Percentiles rank a stretch among this genome's conserved stretches.
Evolutionary conservation across 768 basidiomycete species (phyloP).

Genomic region (Pulveroboletus sp.): DNA sequence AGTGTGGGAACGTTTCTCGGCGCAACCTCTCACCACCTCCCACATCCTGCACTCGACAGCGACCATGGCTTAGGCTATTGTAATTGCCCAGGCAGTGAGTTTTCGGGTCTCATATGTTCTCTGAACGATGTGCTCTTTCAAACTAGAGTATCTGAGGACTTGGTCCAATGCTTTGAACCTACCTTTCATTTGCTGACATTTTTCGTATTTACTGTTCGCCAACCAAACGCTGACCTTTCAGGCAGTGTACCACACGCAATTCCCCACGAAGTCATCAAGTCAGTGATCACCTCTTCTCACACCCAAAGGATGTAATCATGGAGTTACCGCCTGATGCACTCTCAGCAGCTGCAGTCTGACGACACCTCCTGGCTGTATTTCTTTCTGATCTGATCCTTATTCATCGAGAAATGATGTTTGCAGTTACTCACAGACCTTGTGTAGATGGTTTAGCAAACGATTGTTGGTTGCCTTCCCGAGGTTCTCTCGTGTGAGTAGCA

Average conservation of each 20-base stretch:
- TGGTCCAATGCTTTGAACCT: not conserved
- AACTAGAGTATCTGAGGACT: constrained; percentile 10
- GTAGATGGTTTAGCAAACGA: not conserved
- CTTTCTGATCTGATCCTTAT: constrained; percentile 10
- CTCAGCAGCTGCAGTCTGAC: constrained; percentile 5
- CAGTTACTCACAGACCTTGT: constrained; percentile 1
- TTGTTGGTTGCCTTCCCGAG: not conserved
- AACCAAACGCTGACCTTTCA: not conserved
- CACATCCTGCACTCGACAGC: not conserved
- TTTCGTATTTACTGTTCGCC: not conserved
- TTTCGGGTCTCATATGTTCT: not conserved
- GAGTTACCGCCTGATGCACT: constrained; percentile 14
- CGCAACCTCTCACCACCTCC: not conserved
- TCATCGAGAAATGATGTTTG: not conserved
- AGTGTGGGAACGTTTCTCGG: constrained; percentile 6
- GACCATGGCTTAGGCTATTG: not conserved
- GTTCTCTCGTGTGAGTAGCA: not conserved
- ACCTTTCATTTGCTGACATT: not conserved
- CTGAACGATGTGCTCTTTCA: constrained; percentile 2
- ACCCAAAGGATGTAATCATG: constrained; percentile 14
- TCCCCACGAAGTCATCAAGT: not conserved
- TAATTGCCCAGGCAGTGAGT: not conserved
- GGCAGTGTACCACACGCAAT: not conserved
- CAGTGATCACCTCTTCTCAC: not conserved
- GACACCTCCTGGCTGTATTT: constrained; percentile 13